A percentile compares a stretch with the other conserved stretches of the same genome.
These are phyloP conservation scores for Marasmius tenuissimus DNA, from an alignment of 1,284 basidiomycete genomes.

Conservation along the genomic window DNA sequence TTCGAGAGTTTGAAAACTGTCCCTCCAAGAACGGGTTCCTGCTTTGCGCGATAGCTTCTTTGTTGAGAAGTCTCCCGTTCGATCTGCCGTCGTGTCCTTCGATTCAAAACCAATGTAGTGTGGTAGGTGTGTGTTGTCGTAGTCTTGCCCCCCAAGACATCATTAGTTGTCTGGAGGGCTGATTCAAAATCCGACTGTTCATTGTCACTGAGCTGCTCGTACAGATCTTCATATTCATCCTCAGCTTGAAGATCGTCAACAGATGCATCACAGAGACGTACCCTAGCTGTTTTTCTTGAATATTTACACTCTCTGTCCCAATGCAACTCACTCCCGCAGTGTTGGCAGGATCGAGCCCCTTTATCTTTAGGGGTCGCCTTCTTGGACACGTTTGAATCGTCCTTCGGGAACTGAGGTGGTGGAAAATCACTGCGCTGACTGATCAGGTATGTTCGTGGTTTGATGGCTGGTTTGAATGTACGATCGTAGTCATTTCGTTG, in stretches of 20 bases:
- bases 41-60: too few species aligned
- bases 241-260: constrained; percentile 9
- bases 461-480: neutral
- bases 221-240: constrained; percentile 21
- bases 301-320: constrained; percentile 32
- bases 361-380: constrained; percentile 25
- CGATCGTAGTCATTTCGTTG: neutral
- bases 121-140: neutral
- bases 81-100: too few species aligned
- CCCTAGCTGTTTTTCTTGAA: constrained; percentile 14
- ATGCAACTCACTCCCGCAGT: constrained; percentile 35
- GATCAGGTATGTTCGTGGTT: neutral
- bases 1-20: constrained; percentile 16
- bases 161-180: neutral
- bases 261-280: neutral
- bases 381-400: constrained; percentile 26
- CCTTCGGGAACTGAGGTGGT: constrained; percentile 22
- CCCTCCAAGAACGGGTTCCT: too few species aligned
- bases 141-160: neutral
- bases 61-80: too few species aligned
- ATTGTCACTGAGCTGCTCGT: constrained; percentile 15
- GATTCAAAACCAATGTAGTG: neutral
- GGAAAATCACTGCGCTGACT: neutral
- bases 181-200: neutral
- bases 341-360: constrained; percentile 30